Conservation (phyloP, 2,329 filamentous ascomycete species). For the Xylaria sp. region DNA sequence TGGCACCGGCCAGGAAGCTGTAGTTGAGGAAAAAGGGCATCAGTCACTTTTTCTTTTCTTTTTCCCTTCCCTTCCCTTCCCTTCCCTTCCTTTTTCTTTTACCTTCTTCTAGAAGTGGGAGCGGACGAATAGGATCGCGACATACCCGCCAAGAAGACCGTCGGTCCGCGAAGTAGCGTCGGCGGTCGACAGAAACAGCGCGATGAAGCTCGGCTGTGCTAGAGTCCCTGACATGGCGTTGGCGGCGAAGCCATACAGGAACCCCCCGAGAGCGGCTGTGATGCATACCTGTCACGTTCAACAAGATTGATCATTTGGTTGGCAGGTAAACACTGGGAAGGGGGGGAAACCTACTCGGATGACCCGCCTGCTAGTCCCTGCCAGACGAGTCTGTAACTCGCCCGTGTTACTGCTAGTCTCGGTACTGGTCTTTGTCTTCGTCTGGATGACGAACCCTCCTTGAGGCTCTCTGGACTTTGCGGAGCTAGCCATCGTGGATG, state of each 20-base stretch:
- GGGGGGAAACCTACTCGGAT: constrained; percentile 7
- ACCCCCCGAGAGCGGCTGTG: constrained; percentile 32
- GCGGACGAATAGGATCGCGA: no score
- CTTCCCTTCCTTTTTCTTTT: no score
- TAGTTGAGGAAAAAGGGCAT: neutral
- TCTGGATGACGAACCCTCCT: neutral
- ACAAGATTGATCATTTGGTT: neutral
- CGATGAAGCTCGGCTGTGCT: constrained; percentile 33
- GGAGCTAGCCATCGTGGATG: neutral
- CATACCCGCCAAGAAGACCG: constrained; percentile 12
- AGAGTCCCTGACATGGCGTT: constrained; percentile 36
- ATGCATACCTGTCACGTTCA: constrained; percentile 20
- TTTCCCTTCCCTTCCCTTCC: no score
- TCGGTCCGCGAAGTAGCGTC: constrained; percentile 13
- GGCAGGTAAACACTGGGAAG: neutral
- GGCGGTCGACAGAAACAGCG: constrained; percentile 26
- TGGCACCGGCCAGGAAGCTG: constrained; percentile 24
- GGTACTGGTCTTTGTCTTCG: neutral
- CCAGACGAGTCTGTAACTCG: neutral
- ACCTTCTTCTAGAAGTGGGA: no score
- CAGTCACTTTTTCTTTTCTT: no score
- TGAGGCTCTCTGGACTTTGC: neutral
- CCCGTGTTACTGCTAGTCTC: constrained; percentile 1
- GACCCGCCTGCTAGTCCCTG: constrained; percentile 9
- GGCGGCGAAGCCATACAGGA: constrained; percentile 35